Percentiles rank a stretch among this genome's conserved stretches.
These are phyloP conservation scores for Porodaedalea pini DNA, from an alignment of 1,284 basidiomycete species.

Conservation along the genomic window DNA sequence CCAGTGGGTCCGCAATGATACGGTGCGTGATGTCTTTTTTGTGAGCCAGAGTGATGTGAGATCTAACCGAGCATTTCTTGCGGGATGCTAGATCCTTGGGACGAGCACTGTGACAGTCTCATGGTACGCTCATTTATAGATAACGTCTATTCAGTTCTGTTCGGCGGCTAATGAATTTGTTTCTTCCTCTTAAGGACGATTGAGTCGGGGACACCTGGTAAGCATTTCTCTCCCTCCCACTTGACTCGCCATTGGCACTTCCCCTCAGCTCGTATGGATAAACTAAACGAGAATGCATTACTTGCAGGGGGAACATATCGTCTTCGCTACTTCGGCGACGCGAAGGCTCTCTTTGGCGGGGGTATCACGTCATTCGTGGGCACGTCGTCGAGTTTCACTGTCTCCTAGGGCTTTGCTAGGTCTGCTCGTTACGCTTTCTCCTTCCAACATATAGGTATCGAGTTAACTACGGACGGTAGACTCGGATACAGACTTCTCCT, in stretches of 20 bases:
- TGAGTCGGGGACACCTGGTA: conserved; percentile 56
- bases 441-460: no score
- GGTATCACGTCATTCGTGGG: conserved; percentile 59
- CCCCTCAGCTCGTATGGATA: no score
- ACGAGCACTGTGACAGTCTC: conserved; percentile 62
- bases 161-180: conserved; percentile 3
- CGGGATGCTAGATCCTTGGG: conserved; percentile 42
- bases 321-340: conserved; percentile 70
- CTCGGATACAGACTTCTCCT: no score
- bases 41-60: no score
- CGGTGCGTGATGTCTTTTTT: conserved; percentile 35
- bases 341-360: conserved; percentile 57
- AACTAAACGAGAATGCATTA: not conserved
- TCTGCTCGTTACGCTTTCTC: not conserved
- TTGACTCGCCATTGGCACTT: no score
- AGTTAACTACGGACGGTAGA: no score
- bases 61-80: not conserved
- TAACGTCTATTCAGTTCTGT: not conserved
- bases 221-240: conserved; percentile 24
- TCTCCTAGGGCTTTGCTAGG: conserved; percentile 26
- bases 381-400: conserved; percentile 56
- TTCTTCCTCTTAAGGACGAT: conserved; percentile 49
- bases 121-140: conserved; percentile 42
- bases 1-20: conserved; percentile 60
- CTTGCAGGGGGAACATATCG: conserved; percentile 64